Conservation (phyloP, 2,329 filamentous ascomycete species). For the Fusarium tanahbumbuense region DNA sequence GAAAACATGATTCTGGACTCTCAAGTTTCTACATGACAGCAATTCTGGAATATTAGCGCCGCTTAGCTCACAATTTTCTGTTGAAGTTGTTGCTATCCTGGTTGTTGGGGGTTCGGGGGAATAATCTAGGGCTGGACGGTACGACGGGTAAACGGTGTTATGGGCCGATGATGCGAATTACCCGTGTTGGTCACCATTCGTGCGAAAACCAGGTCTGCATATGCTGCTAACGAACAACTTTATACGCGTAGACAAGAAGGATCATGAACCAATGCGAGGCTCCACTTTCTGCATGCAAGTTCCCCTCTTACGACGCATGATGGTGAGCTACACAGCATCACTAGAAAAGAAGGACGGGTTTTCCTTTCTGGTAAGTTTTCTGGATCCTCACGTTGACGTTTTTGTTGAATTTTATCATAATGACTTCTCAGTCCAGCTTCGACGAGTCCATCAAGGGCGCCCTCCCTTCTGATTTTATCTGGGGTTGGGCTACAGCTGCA, state of each 20-base stretch:
- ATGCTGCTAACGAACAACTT: neutral
- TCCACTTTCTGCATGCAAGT: neutral
- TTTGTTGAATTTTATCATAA: fast-evolving
- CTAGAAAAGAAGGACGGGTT: neutral
- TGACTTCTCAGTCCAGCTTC: neutral
- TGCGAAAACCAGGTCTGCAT: neutral
- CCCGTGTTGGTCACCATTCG: neutral
- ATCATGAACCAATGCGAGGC: neutral
- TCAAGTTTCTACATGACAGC: neutral
- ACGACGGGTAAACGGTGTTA: neutral
- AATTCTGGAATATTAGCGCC: neutral
- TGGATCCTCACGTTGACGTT: fast-evolving
- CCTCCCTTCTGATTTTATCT: neutral
- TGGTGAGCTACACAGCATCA: neutral
- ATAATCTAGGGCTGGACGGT: neutral
- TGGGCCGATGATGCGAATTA: neutral
- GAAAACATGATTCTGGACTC: neutral
- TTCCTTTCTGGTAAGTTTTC: fast-evolving
- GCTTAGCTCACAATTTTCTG: neutral
- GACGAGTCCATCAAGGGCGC: neutral
- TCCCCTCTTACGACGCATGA: neutral
- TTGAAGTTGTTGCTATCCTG: neutral
- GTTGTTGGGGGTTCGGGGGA: neutral
- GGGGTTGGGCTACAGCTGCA: neutral
- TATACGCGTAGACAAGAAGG: neutral